These are phyloP conservation scores for Malbranchea cinnamomea DNA, from an alignment of 2,329 filamentous ascomycete species.

Conservation along the genomic window DNA sequence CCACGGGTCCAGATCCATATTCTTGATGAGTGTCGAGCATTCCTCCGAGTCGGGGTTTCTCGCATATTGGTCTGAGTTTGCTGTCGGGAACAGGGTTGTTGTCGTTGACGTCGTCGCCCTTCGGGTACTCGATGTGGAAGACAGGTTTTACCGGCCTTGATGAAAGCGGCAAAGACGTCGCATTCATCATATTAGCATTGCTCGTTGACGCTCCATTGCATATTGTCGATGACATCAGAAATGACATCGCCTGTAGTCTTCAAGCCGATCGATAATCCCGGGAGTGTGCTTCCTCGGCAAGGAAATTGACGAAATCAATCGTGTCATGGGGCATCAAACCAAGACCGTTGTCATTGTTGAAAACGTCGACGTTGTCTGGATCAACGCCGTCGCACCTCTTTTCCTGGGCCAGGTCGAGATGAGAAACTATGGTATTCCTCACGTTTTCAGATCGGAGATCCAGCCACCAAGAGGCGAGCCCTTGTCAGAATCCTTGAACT, in stretches of 20 bases:
- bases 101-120: conserved; percentile 29
- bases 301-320: conserved; percentile 44
- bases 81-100: conserved; percentile 18
- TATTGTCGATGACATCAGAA: conserved; percentile 30
- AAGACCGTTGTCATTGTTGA: conserved; percentile 50
- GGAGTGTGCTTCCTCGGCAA: conserved; percentile 39
- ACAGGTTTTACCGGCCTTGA: conserved; percentile 49
- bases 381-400: conserved; percentile 57
- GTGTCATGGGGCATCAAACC: conserved; percentile 42
- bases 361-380: conserved; percentile 57
- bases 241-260: conserved; percentile 55
- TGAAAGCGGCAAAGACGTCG: conserved; percentile 41
- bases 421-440: conserved; percentile 46
- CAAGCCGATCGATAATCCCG: conserved; percentile 48
- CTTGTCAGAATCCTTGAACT: conserved; percentile 42
- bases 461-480: conserved; percentile 49
- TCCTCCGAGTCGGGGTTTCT: conserved; percentile 29
- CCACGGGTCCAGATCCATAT: conserved; percentile 49
- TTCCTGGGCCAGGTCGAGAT: conserved; percentile 42
- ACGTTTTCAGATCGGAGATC: conserved; percentile 43
- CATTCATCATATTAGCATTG: conserved; percentile 52
- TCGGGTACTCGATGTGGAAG: conserved; percentile 58
- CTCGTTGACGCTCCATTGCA: conserved; percentile 57
- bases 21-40: conserved; percentile 53
- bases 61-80: conserved; percentile 31